A percentile compares a stretch with the other conserved stretches of the same genome.
phyloP scores from a whole-genome alignment of 2,329 filamentous ascomycete genomes.

The Neopestalotiopsis sp. region DNA sequence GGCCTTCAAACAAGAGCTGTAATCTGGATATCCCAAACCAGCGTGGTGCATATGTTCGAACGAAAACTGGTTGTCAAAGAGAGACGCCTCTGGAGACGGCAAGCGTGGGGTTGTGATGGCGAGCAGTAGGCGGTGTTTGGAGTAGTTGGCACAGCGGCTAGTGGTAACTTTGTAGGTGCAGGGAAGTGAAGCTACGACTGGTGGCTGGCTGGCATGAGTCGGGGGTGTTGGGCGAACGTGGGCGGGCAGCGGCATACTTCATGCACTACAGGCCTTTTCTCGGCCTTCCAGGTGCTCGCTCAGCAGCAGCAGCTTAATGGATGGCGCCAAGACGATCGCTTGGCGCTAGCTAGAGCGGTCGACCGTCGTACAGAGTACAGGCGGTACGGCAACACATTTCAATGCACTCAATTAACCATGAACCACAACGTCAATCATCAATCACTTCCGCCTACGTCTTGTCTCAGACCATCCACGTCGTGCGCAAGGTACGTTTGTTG shows the following conservation, averaged over 20 bases:
- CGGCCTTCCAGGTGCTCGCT: not conserved
- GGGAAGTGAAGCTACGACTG: not conserved
- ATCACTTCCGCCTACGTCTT: not conserved
- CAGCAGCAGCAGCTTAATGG: not conserved
- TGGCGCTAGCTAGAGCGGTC: not conserved
- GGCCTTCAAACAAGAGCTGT: not conserved
- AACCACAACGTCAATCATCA: not conserved
- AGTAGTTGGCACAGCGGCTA: not conserved
- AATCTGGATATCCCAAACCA: too few relatives aligned
- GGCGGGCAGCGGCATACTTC: not conserved
- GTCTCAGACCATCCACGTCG: not conserved
- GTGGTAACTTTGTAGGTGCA: too few relatives aligned
- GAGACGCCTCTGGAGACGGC: not conserved
- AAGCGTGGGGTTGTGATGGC: constrained; percentile 2
- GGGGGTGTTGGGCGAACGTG: not conserved
- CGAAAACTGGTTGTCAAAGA: not conserved
- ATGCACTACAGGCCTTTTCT: not conserved
- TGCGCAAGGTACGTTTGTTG: not conserved
- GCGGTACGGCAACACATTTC: not conserved
- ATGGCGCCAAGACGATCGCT: not conserved
- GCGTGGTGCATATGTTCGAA: not conserved
- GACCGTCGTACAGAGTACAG: not conserved
- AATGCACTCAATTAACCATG: not conserved
- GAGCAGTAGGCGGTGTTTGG: not conserved
- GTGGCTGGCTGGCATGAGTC: not conserved